phyloP scores from a whole-genome alignment of 1,139 yeast genomes.

The Entelexis sorbosivorans region DNA sequence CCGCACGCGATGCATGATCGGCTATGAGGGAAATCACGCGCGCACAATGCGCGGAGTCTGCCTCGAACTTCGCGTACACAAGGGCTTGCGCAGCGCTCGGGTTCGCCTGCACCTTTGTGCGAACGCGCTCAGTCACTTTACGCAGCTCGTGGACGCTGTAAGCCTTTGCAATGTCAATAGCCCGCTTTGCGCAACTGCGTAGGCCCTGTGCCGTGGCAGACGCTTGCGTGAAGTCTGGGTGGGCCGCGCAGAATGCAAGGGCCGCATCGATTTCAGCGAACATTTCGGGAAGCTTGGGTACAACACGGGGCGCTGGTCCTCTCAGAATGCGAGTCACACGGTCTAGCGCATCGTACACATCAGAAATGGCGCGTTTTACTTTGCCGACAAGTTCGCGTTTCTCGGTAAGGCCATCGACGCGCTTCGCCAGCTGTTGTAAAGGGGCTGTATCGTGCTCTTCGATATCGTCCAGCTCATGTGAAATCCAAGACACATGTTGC shows the following conservation, averaged over 20 bases:
- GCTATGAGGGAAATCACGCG: slow-evolving; percentile 13
- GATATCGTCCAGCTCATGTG: slow-evolving; percentile 48
- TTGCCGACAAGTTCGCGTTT: background rate
- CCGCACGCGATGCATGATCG: background rate
- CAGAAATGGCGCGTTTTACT: slow-evolving; percentile 16
- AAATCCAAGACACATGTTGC: slow-evolving; percentile 12
- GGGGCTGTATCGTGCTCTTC: slow-evolving; percentile 44
- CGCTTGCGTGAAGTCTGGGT: slow-evolving; percentile 52
- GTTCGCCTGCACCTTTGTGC: slow-evolving; percentile 3
- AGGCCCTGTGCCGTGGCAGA: slow-evolving; percentile 63
- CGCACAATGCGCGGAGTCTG: slow-evolving; percentile 13
- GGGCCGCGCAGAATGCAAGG: slow-evolving; percentile 38
- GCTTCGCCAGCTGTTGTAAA: slow-evolving; percentile 28
- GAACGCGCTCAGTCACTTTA: slow-evolving; percentile 8
- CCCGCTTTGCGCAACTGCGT: slow-evolving; percentile 75
- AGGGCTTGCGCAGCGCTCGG: slow-evolving; percentile 19
- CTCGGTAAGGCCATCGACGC: slow-evolving; percentile 23
- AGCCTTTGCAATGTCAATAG: slow-evolving; percentile 63
- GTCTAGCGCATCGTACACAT: slow-evolving; percentile 13
- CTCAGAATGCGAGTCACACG: slow-evolving; percentile 46
- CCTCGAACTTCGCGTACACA: slow-evolving; percentile 20
- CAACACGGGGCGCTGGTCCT: slow-evolving; percentile 57
- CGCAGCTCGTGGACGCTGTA: slow-evolving; percentile 37
- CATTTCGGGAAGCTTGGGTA: slow-evolving; percentile 41
- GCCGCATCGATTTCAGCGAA: slow-evolving; percentile 52